Evolutionary conservation across 176 grass and related monocot species (phyloP), one percentile per base, ranked within the genome.

Genomic region (Canna indica): DNA sequence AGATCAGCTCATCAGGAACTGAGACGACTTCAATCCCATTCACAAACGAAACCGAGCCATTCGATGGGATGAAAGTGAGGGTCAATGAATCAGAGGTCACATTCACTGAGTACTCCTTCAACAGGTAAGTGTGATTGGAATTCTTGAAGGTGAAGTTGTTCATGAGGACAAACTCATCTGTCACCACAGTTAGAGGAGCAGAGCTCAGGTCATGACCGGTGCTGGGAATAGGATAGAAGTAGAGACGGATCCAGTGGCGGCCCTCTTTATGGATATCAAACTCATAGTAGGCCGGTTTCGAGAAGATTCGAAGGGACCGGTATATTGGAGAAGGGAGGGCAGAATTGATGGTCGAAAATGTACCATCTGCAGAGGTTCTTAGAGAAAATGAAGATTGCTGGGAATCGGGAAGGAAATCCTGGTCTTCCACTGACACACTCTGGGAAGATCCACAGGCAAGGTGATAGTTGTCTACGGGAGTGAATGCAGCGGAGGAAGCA

Each of bases 111-210:
- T 69, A 69, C 41, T 69, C 66, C 36, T 69, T 69, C 36, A 28
- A 30, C 36, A 69, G 25, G 41, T 69, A 69, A 15, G 66, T 69
- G 14, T 5, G 12, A 24, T 69, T 69, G n/a, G 66, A 69, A 24
- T 47, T 69, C 66, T 69, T 69, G 41, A 69, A 69, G 39, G 66
- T 69, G 66, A 69, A 69, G 41, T 69, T 69, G n/a, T 30, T 69
- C 66, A 69, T 47, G 39, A 69, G 66, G 36, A 69, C 66, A 24
- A 69, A 69, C 66, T 31, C 41, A 69, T 69, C 36, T 14, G 66
- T 30, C 12, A 30, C 14, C 0, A 69, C 66, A 5, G 66, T 69
- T 18, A 69, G 27, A 16, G 66, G 66, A 15, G 66, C 66, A 14
- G 66, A 45, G n/a, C 3, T 69, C n/a, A 69, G 14, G 66, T 69